Conservation (phyloP, 2,329 filamentous ascomycete genomes). For the Cercospora sp. region DNA sequence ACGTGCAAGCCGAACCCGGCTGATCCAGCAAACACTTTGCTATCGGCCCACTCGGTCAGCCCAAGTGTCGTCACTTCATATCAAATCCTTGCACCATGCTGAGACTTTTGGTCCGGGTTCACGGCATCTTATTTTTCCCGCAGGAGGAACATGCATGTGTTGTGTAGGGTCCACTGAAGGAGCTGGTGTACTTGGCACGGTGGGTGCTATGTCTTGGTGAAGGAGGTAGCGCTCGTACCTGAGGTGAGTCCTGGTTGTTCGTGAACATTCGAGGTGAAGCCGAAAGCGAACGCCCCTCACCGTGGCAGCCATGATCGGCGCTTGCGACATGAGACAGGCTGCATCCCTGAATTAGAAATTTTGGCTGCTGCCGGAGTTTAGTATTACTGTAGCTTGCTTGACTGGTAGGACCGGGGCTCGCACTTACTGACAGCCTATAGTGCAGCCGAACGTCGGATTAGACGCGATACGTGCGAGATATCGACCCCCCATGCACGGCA, state of each 20-base stretch:
- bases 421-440: not conserved
- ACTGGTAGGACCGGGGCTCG: not conserved
- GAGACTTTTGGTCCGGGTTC: not conserved
- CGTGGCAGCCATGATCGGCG: not conserved
- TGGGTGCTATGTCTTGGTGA: not conserved
- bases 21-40: not conserved
- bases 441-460: not conserved
- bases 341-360: not conserved
- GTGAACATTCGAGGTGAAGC: not conserved
- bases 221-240: not conserved
- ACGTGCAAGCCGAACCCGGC: not conserved
- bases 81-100: not conserved
- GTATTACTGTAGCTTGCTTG: not conserved
- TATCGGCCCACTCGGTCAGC: not conserved
- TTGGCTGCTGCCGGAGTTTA: not conserved
- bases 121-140: not conserved
- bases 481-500: not conserved
- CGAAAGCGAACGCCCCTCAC: not conserved
- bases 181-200: not conserved
- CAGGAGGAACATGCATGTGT: not conserved
- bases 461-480: not conserved
- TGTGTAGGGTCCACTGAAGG: not conserved
- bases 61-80: slow-evolving; percentile 2
- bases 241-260: not conserved
- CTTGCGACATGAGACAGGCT: not conserved